Evolutionary conservation across 108 stramenopile species (phyloP), one percentile per base, ranked within the genome.

Genomic region (Epithemia pelagica): DNA sequence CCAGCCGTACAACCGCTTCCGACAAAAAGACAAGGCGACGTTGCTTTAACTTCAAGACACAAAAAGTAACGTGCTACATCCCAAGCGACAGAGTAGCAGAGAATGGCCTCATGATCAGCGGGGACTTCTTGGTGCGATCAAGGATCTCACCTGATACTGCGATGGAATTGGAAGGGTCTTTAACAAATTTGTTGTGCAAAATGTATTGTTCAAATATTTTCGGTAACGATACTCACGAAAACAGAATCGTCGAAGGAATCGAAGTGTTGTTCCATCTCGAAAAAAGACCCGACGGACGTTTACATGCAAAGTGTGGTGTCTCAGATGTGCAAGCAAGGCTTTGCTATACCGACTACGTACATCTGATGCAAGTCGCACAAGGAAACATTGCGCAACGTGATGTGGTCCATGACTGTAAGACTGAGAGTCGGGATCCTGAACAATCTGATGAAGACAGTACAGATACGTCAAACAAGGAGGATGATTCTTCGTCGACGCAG

Each of bases 341-440:
- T 56, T 28, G 8, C 1, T 89, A 89, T 32, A 60, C 69, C 10
- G 83, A 86, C 58, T 89, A 76, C 54, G 32, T 60, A 30, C 66
- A 86, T 22, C 57, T 86, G 7, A 71, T 68, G 15, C 60, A 65
- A 26, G 72, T 86, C 21, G 24, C 75, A 26, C 51, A 54, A 1
- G 68, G 76, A 30, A 89, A 89, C 58, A 55, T 89, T 30, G 76
- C 70, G 30, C 74, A 74, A 58, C 28, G 57, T 18, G n/a, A n/a
- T n/a, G n/a, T n/a, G n/a, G n/a, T n/a, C n/a, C n/a, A n/a, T n/a
- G n/a, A n/a, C n/a, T n/a, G n/a, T n/a, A n/a, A n/a, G n/a, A n/a
- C n/a, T n/a, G n/a, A n/a, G n/a, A n/a, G n/a, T n/a, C n/a, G n/a
- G n/a, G n/a, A n/a, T n/a, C n/a, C n/a, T n/a, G n/a, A n/a, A n/a